Evolutionary conservation across 1,284 basidiomycete species (phyloP).

Genomic region (Volvariella volvacea): DNA sequence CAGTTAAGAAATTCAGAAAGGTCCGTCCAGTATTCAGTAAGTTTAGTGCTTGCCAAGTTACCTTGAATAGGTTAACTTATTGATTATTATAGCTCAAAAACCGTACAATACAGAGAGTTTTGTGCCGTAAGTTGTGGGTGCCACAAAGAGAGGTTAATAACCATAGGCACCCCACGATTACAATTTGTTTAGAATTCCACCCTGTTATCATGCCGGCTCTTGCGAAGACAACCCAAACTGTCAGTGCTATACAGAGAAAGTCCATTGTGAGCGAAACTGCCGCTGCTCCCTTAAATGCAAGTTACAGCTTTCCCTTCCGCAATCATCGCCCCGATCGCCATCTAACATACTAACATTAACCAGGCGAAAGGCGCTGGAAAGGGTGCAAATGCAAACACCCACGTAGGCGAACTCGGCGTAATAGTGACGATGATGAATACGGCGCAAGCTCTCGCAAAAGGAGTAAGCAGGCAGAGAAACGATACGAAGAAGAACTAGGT

Average conservation of each 20-base stretch:
- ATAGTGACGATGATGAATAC: too few species aligned
- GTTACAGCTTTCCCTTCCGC: conserved; percentile 8
- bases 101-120: too few species aligned
- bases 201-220: conserved; percentile 15
- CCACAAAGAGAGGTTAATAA: too few species aligned
- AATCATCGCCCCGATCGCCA: not conserved
- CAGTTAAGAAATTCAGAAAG: not conserved
- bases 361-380: conserved; percentile 22
- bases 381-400: conserved; percentile 39
- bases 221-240: conserved; percentile 27
- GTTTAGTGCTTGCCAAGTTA: too few species aligned
- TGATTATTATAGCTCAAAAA: too few species aligned
- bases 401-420: too few species aligned
- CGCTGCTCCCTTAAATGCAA: conserved; percentile 25
- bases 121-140: too few species aligned
- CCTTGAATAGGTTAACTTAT: too few species aligned
- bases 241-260: conserved; percentile 20
- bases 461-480: not conserved
- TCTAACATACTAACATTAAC: not conserved
- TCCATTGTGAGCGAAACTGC: conserved; percentile 26
- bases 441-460: too few species aligned
- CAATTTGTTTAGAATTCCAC: too few species aligned
- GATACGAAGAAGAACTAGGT: conserved; percentile 4
- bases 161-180: too few species aligned
- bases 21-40: too few species aligned